Conservation (phyloP, 225 moss, liverwort and hornwort genomes). For the Asterella californica region DNA sequence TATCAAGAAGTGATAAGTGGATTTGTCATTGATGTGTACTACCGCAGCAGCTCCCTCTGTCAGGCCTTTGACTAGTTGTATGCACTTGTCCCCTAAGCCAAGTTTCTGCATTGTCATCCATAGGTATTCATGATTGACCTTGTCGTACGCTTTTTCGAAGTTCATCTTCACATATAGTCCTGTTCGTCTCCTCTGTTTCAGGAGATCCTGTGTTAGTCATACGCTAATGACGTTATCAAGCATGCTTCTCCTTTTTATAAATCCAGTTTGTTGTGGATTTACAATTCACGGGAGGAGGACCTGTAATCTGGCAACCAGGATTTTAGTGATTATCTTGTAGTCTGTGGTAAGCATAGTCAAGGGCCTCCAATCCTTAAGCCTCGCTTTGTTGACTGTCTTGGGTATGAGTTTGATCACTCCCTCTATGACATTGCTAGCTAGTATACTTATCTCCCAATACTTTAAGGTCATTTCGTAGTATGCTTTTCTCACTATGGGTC, state of each 20-base stretch:
- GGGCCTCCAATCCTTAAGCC: conserved; percentile 8
- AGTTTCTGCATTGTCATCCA: too few relatives aligned
- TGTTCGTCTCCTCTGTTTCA: neutral
- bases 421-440: neutral
- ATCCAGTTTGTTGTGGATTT: neutral
- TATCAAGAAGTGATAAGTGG: too few relatives aligned
- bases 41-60: too few relatives aligned
- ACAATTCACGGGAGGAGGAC: neutral
- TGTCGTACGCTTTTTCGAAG: too few relatives aligned
- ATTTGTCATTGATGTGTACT: too few relatives aligned
- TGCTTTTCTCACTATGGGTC: neutral
- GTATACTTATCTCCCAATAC: neutral
- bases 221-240: conserved; percentile 2
- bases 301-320: neutral
- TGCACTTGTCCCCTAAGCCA: too few relatives aligned
- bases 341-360: conserved; percentile 4
- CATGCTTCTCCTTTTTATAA: conserved; percentile 10
- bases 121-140: too few relatives aligned
- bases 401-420: too few relatives aligned
- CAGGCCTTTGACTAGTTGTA: too few relatives aligned
- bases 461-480: neutral
- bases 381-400: neutral
- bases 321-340: conserved; percentile 11
- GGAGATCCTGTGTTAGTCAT: neutral
- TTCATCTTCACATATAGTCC: neutral